phyloP scores from a whole-genome alignment of 129 eudicot species.

The Gnaphalium uliginosum region DNA sequence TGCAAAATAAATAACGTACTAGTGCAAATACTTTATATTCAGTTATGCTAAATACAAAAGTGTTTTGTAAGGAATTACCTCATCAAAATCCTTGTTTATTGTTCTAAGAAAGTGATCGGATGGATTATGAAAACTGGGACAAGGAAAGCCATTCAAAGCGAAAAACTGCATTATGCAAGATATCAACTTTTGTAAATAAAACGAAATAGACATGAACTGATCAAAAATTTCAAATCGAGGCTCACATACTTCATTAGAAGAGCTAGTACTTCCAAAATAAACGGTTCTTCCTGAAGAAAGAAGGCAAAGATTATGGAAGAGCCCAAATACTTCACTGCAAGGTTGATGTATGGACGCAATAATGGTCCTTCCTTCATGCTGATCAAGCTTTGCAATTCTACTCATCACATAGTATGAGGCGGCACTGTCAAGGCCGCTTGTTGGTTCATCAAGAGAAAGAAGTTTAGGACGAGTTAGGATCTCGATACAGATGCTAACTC shows the following conservation, averaged over 20 bases:
- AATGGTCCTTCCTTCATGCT: constrained; percentile 54
- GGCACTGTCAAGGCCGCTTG: constrained; percentile 87
- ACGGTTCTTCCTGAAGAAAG: constrained; percentile 62
- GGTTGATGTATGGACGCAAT: constrained; percentile 84
- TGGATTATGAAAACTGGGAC: constrained; percentile 73
- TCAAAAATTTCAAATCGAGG: neutral
- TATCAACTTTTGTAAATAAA: neutral
- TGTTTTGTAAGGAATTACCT: constrained; percentile 29
- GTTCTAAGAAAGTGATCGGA: constrained; percentile 83
- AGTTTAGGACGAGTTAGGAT: constrained; percentile 68
- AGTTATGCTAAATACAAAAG: neutral
- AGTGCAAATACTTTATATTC: neutral
- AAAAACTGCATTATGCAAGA: constrained; percentile 47
- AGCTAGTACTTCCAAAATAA: constrained; percentile 59
- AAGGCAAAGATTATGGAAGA: constrained; percentile 80
- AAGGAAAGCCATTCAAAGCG: constrained; percentile 62
- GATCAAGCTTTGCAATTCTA: constrained; percentile 56
- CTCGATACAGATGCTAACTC: constrained; percentile 89
- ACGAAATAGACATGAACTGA: neutral
- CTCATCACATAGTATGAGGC: constrained; percentile 86
- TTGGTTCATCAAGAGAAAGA: constrained; percentile 88
- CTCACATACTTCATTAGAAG: constrained; percentile 54
- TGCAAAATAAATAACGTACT: neutral
- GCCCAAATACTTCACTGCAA: constrained; percentile 71
- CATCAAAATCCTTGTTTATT: constrained; percentile 75